Evolutionary conservation across 2,329 filamentous ascomycete genomes (phyloP).

Genomic region (Claviceps capensis): DNA sequence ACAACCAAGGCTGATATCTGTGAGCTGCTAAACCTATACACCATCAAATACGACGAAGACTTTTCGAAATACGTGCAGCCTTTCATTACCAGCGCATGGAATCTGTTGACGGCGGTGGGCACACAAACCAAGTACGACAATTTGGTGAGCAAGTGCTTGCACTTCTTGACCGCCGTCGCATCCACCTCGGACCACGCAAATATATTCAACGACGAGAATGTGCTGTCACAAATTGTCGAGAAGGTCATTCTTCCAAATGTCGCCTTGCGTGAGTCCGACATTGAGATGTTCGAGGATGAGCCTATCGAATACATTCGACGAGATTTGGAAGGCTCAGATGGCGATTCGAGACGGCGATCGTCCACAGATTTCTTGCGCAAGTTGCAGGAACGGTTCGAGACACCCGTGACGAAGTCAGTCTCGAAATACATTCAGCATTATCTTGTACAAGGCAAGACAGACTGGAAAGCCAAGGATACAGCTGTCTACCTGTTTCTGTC

Average conservation of each 20-base stretch:
- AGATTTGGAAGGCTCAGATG: conserved; percentile 92
- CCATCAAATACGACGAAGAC: conserved; percentile 89
- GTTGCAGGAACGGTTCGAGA: conserved; percentile 79
- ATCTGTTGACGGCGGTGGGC: conserved; percentile 72
- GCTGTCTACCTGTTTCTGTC: conserved; percentile 95
- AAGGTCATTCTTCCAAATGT: conserved; percentile 94
- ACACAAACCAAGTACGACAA: conserved; percentile 87
- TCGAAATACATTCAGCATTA: conserved; percentile 79
- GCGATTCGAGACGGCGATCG: conserved; percentile 79
- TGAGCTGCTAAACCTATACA: conserved; percentile 77
- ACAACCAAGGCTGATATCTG: conserved; percentile 89
- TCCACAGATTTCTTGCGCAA: conserved; percentile 89
- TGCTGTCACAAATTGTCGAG: conserved; percentile 77
- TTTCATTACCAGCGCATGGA: conserved; percentile 87
- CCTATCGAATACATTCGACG: conserved; percentile 95
- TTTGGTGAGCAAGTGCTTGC: conserved; percentile 83
- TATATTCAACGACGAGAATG: conserved; percentile 71
- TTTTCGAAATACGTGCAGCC: conserved; percentile 68
- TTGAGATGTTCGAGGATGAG: conserved; percentile 95
- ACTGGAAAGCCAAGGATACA: conserved; percentile 97
- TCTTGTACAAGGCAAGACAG: conserved; percentile 61
- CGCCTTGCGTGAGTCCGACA: conserved; percentile 77
- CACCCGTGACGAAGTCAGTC: conserved; percentile 73
- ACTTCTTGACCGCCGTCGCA: conserved; percentile 85
- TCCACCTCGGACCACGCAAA: conserved; percentile 63